Conservation (phyloP, 139 green algal genomes). For the Chlorella sorokiniana region DNA sequence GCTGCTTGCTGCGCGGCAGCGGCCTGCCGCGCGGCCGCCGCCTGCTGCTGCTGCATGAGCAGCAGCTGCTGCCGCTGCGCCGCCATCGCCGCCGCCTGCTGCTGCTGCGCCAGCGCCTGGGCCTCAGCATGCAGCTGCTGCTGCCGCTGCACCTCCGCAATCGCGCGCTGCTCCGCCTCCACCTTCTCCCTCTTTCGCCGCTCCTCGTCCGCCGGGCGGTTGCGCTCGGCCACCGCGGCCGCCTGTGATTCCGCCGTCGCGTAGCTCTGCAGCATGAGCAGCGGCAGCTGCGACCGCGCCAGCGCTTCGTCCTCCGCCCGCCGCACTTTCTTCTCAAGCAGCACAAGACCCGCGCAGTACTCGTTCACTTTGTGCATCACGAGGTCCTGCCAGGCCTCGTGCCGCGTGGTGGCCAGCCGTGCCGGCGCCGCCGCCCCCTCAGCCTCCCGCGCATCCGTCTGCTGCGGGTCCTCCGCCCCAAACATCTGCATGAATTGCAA, state of each 20-base stretch:
- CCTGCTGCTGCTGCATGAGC: constrained; percentile 22
- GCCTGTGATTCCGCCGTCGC: constrained; percentile 29
- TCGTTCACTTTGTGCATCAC: constrained; percentile 21
- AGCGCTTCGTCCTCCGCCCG: not conserved
- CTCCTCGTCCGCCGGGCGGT: not conserved
- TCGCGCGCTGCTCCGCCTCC: not conserved
- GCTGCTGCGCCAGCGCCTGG: not conserved
- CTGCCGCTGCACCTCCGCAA: not conserved
- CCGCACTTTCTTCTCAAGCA: constrained; percentile 5
- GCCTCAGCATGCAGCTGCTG: not conserved
- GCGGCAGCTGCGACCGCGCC: constrained; percentile 2
- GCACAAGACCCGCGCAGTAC: not conserved
- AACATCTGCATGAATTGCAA: constrained; percentile 13
- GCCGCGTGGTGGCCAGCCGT: constrained; percentile 2
- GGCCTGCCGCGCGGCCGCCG: not conserved
- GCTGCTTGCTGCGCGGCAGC: too few relatives aligned
- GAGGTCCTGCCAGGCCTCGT: constrained; percentile 24
- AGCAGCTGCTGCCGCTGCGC: constrained; percentile 19
- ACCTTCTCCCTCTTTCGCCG: not conserved
- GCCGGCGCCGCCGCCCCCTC: not conserved
- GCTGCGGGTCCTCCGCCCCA: constrained; percentile 21
- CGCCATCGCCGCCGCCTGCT: constrained; percentile 5
- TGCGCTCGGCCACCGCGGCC: not conserved
- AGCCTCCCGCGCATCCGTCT: constrained; percentile 15
- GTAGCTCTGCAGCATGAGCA: constrained; percentile 35